Percentiles rank a stretch among this genome's conserved stretches.
These are phyloP conservation scores for Nicotiana knightiana DNA, from an alignment of 257 asterid species.

Conservation along the genomic window DNA sequence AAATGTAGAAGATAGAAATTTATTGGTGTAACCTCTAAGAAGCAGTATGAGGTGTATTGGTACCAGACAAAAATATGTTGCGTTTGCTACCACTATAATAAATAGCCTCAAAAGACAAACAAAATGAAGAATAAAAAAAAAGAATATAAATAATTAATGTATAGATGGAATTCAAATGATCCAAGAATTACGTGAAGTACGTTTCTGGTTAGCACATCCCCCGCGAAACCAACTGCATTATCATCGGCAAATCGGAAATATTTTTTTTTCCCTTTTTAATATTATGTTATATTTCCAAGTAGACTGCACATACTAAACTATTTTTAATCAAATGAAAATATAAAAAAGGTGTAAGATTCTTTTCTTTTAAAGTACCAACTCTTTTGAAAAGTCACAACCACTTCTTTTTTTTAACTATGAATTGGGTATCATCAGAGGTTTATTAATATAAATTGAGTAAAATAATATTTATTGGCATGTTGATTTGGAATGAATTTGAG, in stretches of 20 bases:
- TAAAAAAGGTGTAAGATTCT: too few species aligned
- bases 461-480: neutral
- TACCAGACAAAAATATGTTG: neutral
- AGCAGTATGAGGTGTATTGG: neutral
- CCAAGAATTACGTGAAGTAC: neutral
- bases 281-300: neutral
- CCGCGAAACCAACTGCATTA: neutral
- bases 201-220: neutral
- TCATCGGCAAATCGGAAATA: neutral
- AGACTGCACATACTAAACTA: neutral
- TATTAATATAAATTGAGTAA: neutral
- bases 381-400: neutral
- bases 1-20: neutral
- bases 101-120: neutral
- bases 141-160: neutral
- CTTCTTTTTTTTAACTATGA: too few species aligned
- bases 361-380: neutral
- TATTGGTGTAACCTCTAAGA: neutral
- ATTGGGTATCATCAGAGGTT: neutral
- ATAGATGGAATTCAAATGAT: neutral
- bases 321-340: too few species aligned
- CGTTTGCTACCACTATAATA: neutral
- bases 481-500: neutral
- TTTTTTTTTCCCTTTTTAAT: too few species aligned
- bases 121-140: neutral